Base-by-base conservation (phyloP, 257 asterid genomes). In the Apocynum venetum region DNA sequence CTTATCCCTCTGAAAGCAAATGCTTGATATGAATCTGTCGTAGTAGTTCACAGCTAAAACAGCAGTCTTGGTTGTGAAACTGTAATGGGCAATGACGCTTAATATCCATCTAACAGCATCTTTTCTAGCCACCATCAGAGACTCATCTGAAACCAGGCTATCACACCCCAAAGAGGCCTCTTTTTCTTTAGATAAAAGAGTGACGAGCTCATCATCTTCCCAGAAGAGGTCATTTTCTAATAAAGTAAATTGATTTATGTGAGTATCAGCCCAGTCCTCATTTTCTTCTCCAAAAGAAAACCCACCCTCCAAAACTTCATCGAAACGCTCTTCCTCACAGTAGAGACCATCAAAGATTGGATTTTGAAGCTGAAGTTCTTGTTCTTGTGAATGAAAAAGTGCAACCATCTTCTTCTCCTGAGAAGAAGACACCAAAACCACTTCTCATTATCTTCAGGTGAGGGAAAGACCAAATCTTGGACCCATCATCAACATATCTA, bases 311-410 rank as follows among this genome's bases (percentile, higher is more conserved):
- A 72, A 78, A 73, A 80, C 85, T 8, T 88, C 97, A 47, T 89
- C 96, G 78, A 92, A 80, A 76, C 83, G 87, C 85, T 88, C 93
- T 75, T 93, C 97, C 55, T 93, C 92, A 60, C 98, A 93, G 84
- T 79, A 88, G 76, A 93, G 98, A 47, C 84, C 89, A 79, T 93
- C 96, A 78, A 88, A 87, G 85, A 88, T 80, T 47, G 90, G 88
- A 82, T 90, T 90, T 82, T 85, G 90, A 59, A 78, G 81, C 79
- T 81, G 87, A 76, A 86, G 31, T 77, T 89, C 87, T 57, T 77
- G 88, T 25, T 82, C 77, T 51, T 79, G 88, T 70, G 82, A 82
- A 76, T 77, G 85, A 63, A 94, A 79, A 83, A 84, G 82, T 56
- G 89, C 81, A 88, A 85, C 87, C 97, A 90, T 91, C 85, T 84